Evolutionary conservation across 768 basidiomycete species (phyloP).

Genomic region (Lentinula aciculospora): DNA sequence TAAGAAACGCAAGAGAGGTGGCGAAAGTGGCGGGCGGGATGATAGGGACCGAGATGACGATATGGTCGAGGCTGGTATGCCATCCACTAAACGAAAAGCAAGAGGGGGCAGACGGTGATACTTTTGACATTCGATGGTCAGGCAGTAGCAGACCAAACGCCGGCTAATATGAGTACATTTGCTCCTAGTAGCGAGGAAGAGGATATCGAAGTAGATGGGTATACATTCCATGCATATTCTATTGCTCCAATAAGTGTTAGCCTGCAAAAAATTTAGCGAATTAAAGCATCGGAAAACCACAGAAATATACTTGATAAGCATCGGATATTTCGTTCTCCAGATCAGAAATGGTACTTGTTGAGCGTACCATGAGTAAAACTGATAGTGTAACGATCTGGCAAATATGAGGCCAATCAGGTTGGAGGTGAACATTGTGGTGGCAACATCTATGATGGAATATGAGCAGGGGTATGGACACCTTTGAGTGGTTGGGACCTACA

Average conservation of each 20-base stretch:
- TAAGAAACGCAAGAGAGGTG: constrained; percentile 63
- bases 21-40: constrained; percentile 64
- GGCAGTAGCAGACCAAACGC: constrained; percentile 24
- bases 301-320: constrained; percentile 45
- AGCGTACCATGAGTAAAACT: constrained; percentile 98
- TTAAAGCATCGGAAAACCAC: constrained; percentile 6
- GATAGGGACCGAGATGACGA: constrained; percentile 92
- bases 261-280: constrained; percentile 30
- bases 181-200: constrained; percentile 34
- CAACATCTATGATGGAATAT: constrained; percentile 49
- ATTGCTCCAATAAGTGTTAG: constrained; percentile 52
- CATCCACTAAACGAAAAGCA: constrained; percentile 39
- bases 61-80: constrained; percentile 86
- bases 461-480: constrained; percentile 9
- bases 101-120: constrained; percentile 36
- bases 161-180: constrained; percentile 22
- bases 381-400: constrained; percentile 94
- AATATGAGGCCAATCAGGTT: constrained; percentile 90
- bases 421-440: constrained; percentile 81
- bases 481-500: constrained; percentile 40
- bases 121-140: neutral
- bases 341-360: constrained; percentile 82
- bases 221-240: constrained; percentile 87
- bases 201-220: constrained; percentile 69
- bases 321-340: constrained; percentile 67